Evolutionary conservation across 345 rosid species (phyloP), one percentile per base, ranked within the genome.

Genomic region (Heritiera fomes): DNA sequence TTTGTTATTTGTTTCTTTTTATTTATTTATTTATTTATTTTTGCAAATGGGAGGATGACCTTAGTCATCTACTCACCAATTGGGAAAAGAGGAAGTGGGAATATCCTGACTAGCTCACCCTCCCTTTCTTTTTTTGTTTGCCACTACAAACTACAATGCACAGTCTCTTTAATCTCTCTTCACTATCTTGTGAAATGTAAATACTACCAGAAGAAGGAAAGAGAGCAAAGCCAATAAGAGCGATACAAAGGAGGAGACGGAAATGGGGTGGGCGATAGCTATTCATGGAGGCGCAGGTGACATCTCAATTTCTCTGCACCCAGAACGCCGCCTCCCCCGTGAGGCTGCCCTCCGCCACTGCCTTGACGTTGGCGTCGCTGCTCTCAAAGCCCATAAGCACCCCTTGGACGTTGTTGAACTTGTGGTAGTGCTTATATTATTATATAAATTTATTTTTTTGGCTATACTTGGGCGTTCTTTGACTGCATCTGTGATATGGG

Each of bases 261-360:
- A 65, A 70, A 90, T 90, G 85, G 97, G 98, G 64, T 95, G 99
- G 99, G 98, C 99, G 43, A 91, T 96, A 14, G 97, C 98, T 14
- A 64, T 96, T 0, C 99, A 96, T 79, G 98, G 99, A 32, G 98
- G 98, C 18, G 98, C 87, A 59, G 99, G 99, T 55, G 94, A 88
- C 71, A 92, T 92, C 8, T 80, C 93, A 4, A 79, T 79, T 34
- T 80, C 89, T 6, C 63, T 90, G 56, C 89, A 87, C 0, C 87
- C 82, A 5, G 94, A 92, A n/a, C 86, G 86, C 64, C 95, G 95
- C 71, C 82, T 85, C 34, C 92, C 97, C 55, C 89, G 97, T 15
- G 98, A 94, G 83, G 91, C 59, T 15, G 91, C 86, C 72, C 98
- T 96, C 79, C 94, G 91, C 81, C 89, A 88, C 91, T 96, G 95